A percentile compares a stretch with the other conserved stretches of the same genome.
Evolutionary conservation across 1,284 basidiomycete genomes (phyloP).

Genomic region (Sporisorium sorghi): DNA sequence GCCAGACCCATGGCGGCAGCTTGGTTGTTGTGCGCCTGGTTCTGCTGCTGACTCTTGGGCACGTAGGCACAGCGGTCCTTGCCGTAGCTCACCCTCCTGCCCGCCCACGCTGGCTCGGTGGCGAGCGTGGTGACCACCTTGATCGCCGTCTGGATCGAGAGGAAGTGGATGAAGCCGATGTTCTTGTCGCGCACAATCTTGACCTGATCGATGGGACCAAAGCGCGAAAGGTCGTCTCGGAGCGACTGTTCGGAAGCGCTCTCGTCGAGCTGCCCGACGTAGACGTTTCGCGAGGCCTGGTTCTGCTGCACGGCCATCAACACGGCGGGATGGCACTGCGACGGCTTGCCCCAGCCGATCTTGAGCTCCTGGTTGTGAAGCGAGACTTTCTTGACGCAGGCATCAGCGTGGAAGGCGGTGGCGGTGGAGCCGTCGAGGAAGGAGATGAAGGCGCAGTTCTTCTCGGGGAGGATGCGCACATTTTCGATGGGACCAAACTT

Average conservation of each 20-base stretch:
- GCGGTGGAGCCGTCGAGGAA: slow-evolving; percentile 63
- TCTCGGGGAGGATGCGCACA: slow-evolving; percentile 94
- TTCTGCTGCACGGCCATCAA: slow-evolving; percentile 67
- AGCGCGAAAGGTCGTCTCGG: slow-evolving; percentile 62
- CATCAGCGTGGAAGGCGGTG: slow-evolving; percentile 68
- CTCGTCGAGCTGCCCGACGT: slow-evolving; percentile 65
- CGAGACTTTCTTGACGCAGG: slow-evolving; percentile 66
- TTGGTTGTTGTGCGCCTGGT: slow-evolving; percentile 68
- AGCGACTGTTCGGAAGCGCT: slow-evolving; percentile 60
- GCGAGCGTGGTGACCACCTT: slow-evolving; percentile 65
- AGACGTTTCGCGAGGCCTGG: slow-evolving; percentile 67
- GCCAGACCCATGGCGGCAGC: slow-evolving; percentile 68
- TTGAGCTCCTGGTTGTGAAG: slow-evolving; percentile 68
- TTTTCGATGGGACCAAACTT: slow-evolving; percentile 97
- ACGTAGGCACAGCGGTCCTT: slow-evolving; percentile 69
- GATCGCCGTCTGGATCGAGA: slow-evolving; percentile 67
- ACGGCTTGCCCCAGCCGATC: slow-evolving; percentile 69
- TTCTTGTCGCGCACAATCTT: slow-evolving; percentile 69
- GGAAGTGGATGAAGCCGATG: slow-evolving; percentile 68
- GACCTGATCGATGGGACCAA: slow-evolving; percentile 68
- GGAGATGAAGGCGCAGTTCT: slow-evolving; percentile 96
- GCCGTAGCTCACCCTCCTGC: slow-evolving; percentile 66
- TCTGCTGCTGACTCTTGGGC: slow-evolving; percentile 68
- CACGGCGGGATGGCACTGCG: slow-evolving; percentile 59
- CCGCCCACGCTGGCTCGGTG: slow-evolving; percentile 62